Conservation (phyloP, 2,329 filamentous ascomycete species). For the Lachnellula arida region DNA sequence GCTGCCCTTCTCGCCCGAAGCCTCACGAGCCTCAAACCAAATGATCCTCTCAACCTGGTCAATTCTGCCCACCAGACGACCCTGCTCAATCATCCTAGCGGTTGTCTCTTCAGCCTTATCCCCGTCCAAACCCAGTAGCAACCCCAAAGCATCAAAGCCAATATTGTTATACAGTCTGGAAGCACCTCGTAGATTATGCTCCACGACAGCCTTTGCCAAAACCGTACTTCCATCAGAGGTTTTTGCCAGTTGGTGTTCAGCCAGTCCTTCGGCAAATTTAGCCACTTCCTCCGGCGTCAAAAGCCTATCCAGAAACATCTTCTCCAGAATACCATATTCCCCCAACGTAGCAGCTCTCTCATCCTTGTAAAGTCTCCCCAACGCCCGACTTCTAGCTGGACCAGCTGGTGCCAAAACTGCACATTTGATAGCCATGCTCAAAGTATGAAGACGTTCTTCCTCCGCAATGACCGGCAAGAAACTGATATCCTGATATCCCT, state of each 20-base stretch:
- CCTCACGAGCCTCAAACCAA: conserved; percentile 75
- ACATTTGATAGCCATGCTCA: conserved; percentile 84
- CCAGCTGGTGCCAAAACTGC: conserved; percentile 90
- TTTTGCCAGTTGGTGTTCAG: conserved; percentile 83
- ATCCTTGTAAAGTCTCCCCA: conserved; percentile 89
- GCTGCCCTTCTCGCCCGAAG: conserved; percentile 63
- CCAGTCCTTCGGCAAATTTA: conserved; percentile 74
- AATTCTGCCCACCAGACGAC: conserved; percentile 79
- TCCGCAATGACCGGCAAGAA: conserved; percentile 75
- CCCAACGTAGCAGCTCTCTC: conserved; percentile 71
- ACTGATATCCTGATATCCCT: conserved; percentile 84
- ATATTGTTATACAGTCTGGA: conserved; percentile 79
- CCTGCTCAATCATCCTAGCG: conserved; percentile 93
- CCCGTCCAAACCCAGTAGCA: conserved; percentile 70
- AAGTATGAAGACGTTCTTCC: conserved; percentile 76
- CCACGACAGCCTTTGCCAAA: conserved; percentile 85
- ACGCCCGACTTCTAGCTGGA: conserved; percentile 71
- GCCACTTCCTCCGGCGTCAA: conserved; percentile 77
- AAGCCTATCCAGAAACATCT: conserved; percentile 92
- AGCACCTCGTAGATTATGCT: conserved; percentile 89
- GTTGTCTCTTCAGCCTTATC: conserved; percentile 88
- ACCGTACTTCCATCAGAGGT: conserved; percentile 91
- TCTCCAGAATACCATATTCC: conserved; percentile 87
- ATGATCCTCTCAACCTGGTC: conserved; percentile 90
- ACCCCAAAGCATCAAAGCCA: conserved; percentile 67